phyloP scores from a whole-genome alignment of 2,329 filamentous ascomycete genomes.

The Hypoxylon sp. region DNA sequence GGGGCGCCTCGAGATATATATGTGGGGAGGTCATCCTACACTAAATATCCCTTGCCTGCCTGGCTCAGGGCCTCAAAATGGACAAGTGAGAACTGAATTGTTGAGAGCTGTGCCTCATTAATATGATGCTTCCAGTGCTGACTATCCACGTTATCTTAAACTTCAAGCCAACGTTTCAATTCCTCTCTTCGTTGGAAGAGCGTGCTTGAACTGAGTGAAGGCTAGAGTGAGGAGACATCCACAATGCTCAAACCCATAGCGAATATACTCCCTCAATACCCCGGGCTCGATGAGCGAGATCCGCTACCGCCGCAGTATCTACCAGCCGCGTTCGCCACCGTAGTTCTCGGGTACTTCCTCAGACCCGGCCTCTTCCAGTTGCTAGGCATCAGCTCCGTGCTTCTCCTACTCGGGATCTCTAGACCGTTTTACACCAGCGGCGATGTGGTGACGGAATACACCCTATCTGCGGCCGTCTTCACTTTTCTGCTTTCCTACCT shows the following conservation, averaged over 20 bases:
- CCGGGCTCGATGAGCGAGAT: conserved; percentile 24
- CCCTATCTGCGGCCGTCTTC: neutral
- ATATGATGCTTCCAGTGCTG: neutral
- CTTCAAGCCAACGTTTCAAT: neutral
- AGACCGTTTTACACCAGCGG: conserved; percentile 33
- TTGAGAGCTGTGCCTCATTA: neutral
- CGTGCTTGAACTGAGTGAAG: neutral
- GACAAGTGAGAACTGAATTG: neutral
- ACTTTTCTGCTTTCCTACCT: conserved; percentile 17
- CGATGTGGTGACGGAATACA: conserved; percentile 31
- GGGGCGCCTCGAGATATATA: neutral
- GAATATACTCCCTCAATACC: conserved; percentile 20
- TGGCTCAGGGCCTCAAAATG: neutral
- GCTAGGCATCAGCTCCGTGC: neutral
- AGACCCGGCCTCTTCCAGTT: conserved; percentile 16
- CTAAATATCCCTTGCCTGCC: no score
- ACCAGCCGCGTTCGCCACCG: conserved; percentile 1
- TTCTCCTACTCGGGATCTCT: conserved; percentile 6
- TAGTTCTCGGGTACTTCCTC: conserved; percentile 21
- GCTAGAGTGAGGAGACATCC: neutral
- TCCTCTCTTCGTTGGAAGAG: neutral
- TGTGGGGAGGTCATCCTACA: neutral
- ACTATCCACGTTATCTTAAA: neutral
- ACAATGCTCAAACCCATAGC: conserved; percentile 19
- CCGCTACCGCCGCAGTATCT: conserved; percentile 25